A percentile compares a stretch with the other conserved stretches of the same genome.
Evolutionary conservation across 1,284 basidiomycete species (phyloP).

Genomic region (Mycena sp.): DNA sequence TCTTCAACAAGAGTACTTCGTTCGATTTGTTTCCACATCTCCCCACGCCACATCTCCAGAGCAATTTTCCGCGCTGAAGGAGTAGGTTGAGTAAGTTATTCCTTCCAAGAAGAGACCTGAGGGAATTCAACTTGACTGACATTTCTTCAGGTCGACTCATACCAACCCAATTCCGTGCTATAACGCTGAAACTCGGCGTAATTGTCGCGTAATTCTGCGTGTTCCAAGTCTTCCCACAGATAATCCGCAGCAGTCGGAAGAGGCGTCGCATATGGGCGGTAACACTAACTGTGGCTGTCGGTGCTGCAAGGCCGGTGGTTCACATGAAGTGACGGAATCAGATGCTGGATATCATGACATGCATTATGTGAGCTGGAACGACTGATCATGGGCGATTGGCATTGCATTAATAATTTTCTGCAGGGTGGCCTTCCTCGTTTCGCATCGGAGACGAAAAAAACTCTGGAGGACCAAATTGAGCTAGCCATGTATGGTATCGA

Average conservation of each 20-base stretch:
- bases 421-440: not conserved
- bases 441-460: not conserved
- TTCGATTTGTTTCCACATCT: constrained; percentile 45
- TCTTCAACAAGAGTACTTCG: constrained; percentile 43
- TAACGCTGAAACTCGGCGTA: not conserved
- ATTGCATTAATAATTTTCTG: no score
- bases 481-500: constrained; percentile 28
- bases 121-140: no score
- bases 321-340: not conserved
- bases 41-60: constrained; percentile 42
- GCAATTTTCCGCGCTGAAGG: constrained; percentile 37
- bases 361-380: not conserved
- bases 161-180: not conserved
- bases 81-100: not conserved
- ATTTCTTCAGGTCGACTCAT: not conserved
- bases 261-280: constrained; percentile 13
- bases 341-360: not conserved
- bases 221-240: constrained; percentile 7
- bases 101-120: no score
- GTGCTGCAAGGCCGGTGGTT: constrained; percentile 1
- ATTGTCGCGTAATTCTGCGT: constrained; percentile 2
- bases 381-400: no score
- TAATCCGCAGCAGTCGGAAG: constrained; percentile 18
- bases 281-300: constrained; percentile 10
- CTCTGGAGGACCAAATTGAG: not conserved